phyloP scores from a whole-genome alignment of 495 filamentous ascomycete species.

The Penicillium turbatum region DNA sequence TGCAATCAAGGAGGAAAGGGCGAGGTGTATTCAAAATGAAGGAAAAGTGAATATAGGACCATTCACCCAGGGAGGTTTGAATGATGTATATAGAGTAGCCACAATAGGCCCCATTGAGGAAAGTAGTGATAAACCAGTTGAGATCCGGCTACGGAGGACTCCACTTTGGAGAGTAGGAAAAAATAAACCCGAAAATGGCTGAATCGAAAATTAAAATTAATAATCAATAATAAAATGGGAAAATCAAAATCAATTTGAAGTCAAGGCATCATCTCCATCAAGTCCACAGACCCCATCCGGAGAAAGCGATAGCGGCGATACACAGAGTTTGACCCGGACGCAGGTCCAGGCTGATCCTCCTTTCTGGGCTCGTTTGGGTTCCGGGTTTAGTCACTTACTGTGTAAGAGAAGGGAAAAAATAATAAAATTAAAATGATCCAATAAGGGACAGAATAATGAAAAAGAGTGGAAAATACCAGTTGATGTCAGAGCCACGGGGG shows the following conservation, averaged over 20 bases:
- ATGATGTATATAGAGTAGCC: slow-evolving; percentile 30
- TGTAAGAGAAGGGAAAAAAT: slow-evolving; percentile 17
- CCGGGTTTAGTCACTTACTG: slow-evolving; percentile 34
- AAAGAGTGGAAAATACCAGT: slow-evolving; percentile 31
- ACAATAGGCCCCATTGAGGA: slow-evolving; percentile 36
- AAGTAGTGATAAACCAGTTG: slow-evolving; percentile 28
- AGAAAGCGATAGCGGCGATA: slow-evolving; percentile 33
- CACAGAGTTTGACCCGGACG: slow-evolving; percentile 46
- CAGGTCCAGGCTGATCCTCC: slow-evolving; percentile 49
- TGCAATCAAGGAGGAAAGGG: slow-evolving; percentile 8
- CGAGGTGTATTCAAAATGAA: background rate
- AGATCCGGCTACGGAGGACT: slow-evolving; percentile 10
- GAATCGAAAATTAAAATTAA: slow-evolving; percentile 13
- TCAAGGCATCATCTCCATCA: slow-evolving; percentile 43
- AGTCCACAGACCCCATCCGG: slow-evolving; percentile 35
- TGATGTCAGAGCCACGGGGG: slow-evolving; percentile 44
- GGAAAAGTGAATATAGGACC: slow-evolving; percentile 14
- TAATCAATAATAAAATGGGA: slow-evolving; percentile 17
- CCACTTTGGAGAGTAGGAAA: slow-evolving; percentile 6
- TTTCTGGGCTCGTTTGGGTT: slow-evolving; percentile 39
- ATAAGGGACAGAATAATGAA: slow-evolving; percentile 1
- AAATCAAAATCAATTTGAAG: slow-evolving; percentile 32
- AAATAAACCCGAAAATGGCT: background rate
- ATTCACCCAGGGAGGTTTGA: slow-evolving; percentile 13
- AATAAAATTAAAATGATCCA: slow-evolving; percentile 3